Evolutionary conservation across 2,329 filamentous ascomycete genomes (phyloP), one percentile per base, ranked within the genome.

Genomic region (Cladosporium oxysporum): DNA sequence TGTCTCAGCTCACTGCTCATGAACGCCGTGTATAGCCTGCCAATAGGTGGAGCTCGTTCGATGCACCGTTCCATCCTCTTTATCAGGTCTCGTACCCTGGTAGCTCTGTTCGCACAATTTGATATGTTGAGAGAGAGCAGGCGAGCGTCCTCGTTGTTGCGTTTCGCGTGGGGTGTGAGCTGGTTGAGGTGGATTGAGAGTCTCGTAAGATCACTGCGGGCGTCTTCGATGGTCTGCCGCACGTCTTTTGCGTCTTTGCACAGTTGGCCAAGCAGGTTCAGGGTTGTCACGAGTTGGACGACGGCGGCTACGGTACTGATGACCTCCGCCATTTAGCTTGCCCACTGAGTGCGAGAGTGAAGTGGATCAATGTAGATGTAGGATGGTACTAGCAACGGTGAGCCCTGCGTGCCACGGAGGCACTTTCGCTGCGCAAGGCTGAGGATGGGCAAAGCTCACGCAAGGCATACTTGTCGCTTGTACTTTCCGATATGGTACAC

Each of bases 281-380:
- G 18, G 6, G 18, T 44, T 18, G 37, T 21, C 3, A 49, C 33
- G n/a, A 69, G 50, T 35, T 69, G 68, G 4, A 68, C 23, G 4
- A 37, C 61, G 11, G 66, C 55, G 3, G 63, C 64, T 31, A 60
- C 64, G 37, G 37, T 44, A n/a, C 37, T 18, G 7, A 44, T 10
- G 37, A 68, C n/a, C 16, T 66, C 67, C 12, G 64, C 60, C 65
- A 65, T 68, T 31, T 28, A 16, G 3, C 10, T 21, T 18, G 18
- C 2, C 11, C 4, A 28, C 49, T 52, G 23, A 52, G 23, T 26
- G 21, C 11, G 23, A 52, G 49, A 52, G 23, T 23, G 16, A 28
- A 8, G 23, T 52, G 49, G n/a, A 44, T n/a, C 5, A n/a, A 8
- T 44, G 37, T 21, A 44, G 7, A 18, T 44, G 7, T n/a, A 44